Percentiles rank a stretch among this genome's conserved stretches.
Conservation (phyloP, 2,329 filamentous ascomycete genomes). For the Grosmannia serpens region DNA sequence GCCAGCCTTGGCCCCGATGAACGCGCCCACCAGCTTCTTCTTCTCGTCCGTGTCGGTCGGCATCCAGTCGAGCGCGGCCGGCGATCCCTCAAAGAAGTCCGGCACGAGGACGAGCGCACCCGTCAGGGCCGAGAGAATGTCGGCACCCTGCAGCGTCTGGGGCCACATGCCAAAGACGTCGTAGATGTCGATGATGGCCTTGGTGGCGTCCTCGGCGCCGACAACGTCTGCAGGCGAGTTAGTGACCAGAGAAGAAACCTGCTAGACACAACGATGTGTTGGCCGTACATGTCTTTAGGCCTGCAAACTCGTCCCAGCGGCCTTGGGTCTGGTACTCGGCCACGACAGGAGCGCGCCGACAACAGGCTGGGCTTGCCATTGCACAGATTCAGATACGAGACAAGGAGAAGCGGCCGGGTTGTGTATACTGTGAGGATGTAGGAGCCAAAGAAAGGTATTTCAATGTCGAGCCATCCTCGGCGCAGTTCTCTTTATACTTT, state of each 20-base stretch:
- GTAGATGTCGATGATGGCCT: conserved; percentile 32
- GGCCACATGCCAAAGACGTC: conserved; percentile 34
- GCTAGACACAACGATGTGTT: conserved; percentile 9
- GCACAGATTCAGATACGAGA: background rate
- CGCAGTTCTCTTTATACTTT: background rate
- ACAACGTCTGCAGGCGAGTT: conserved; percentile 20
- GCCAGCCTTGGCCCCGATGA: conserved; percentile 16
- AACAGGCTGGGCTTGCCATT: conserved; percentile 19
- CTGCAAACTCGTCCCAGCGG: conserved; percentile 26
- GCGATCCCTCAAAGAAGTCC: conserved; percentile 27
- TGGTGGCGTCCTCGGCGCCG: conserved; percentile 21
- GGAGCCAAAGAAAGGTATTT: background rate
- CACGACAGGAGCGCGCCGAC: conserved; percentile 24
- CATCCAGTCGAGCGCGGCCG: conserved; percentile 20
- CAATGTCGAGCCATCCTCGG: too few species aligned
- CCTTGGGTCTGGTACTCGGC: conserved; percentile 29
- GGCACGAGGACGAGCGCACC: conserved; percentile 29
- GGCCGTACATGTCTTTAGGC: conserved; percentile 27
- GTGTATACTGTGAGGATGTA: background rate
- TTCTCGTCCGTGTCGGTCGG: conserved; percentile 34
- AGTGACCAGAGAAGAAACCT: background rate
- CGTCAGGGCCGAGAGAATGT: conserved; percentile 26
- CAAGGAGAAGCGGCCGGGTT: too few species aligned
- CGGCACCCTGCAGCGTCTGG: conserved; percentile 37
- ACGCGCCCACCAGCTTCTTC: conserved; percentile 9